Evolutionary conservation across 768 basidiomycete genomes (phyloP).

Genomic region (Infundibulicybe gibba): DNA sequence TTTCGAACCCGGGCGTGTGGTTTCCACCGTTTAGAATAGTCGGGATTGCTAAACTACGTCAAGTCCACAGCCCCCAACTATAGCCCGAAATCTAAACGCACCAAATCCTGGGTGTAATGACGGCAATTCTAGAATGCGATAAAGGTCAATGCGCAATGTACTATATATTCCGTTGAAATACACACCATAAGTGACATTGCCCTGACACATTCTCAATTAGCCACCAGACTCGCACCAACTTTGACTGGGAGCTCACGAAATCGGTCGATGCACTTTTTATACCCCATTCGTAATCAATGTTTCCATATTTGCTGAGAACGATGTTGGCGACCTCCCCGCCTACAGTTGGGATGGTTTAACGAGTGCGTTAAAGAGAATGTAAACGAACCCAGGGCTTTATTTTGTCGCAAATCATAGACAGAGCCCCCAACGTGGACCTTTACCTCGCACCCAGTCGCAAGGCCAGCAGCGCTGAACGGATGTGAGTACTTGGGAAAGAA

Average conservation of each 20-base stretch:
- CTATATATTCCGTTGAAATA: not conserved
- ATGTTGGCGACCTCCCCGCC: conserved; percentile 65
- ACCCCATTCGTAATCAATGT: conserved; percentile 63
- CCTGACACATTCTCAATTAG: conserved; percentile 31
- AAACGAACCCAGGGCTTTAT: conserved; percentile 39
- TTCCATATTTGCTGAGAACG: conserved; percentile 56
- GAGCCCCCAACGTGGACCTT: conserved; percentile 7
- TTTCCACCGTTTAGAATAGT: conserved; percentile 71
- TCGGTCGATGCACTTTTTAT: conserved; percentile 75
- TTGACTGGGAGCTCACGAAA: conserved; percentile 50
- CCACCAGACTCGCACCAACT: no score
- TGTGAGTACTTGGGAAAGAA: not conserved
- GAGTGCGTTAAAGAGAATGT: not conserved
- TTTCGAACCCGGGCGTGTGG: conserved; percentile 68
- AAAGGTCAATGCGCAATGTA: no score
- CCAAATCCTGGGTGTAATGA: not conserved
- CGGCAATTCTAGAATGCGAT: not conserved
- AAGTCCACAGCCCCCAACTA: no score
- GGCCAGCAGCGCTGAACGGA: conserved; percentile 13
- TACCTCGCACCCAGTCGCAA: conserved; percentile 17
- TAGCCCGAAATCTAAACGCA: not conserved
- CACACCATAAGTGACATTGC: conserved; percentile 73
- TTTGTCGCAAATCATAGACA: conserved; percentile 19
- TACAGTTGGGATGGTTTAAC: conserved; percentile 17
- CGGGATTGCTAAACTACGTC: conserved; percentile 57